These are phyloP conservation scores for Candida stauntonica DNA, from an alignment of 805 yeast genomes.

Conservation along the genomic window DNA sequence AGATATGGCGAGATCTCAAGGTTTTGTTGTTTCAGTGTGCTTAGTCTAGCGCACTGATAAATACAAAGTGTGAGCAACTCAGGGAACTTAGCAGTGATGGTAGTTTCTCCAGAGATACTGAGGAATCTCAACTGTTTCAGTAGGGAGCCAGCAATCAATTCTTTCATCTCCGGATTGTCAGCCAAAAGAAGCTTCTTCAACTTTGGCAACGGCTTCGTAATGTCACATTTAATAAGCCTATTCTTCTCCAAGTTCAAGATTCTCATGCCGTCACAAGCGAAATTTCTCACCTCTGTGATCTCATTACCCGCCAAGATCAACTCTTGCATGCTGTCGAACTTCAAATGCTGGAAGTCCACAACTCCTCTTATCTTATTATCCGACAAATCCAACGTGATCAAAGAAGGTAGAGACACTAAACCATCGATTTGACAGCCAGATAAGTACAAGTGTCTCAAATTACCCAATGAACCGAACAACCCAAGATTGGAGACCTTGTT, in stretches of 20 bases:
- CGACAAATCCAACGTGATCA: constrained; percentile 14
- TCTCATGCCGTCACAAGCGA: constrained; percentile 1
- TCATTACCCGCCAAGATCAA: constrained; percentile 15
- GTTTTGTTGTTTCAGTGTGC: background rate
- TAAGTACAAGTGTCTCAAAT: constrained; percentile 25
- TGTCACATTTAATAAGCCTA: constrained; percentile 1
- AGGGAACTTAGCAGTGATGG: constrained; percentile 4
- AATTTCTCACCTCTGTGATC: constrained; percentile 6
- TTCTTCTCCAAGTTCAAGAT: constrained; percentile 9
- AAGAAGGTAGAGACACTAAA: constrained; percentile 10
- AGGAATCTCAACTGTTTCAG: constrained; percentile 6
- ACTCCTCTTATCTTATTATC: constrained; percentile 13
- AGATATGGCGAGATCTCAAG: constrained; percentile 2
- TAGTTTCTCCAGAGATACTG: constrained; percentile 3
- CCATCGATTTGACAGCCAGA: constrained; percentile 34
- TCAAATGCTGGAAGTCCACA: constrained; percentile 9
- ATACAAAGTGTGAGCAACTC: constrained; percentile 5
- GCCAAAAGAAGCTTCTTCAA: constrained; percentile 11
- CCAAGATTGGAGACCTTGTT: constrained; percentile 35
- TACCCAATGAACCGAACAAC: constrained; percentile 25
- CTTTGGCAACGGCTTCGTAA: constrained; percentile 3
- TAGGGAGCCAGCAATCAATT: background rate
- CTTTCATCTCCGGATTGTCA: constrained; percentile 2
- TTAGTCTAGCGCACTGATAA: background rate
- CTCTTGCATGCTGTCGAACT: constrained; percentile 15